Evolutionary conservation across 75 land plant genomes (phyloP), one percentile per base, ranked within the genome.

Genomic region (Cupressus sempervirens): DNA sequence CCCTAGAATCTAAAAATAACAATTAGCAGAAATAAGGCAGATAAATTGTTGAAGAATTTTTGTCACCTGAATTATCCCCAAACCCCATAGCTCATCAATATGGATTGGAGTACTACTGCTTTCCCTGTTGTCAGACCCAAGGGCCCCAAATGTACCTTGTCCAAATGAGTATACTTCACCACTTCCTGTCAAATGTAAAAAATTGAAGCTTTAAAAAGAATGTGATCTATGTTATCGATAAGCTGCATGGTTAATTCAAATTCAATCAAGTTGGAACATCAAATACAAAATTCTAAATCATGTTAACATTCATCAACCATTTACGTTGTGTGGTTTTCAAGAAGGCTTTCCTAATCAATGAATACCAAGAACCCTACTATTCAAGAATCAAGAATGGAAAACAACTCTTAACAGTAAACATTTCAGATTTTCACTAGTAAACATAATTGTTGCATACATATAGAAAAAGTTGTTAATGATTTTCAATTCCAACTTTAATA

Each of bases 121-220:
- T 10, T 90, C 91, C 35, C 52, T 84, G 83, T 85, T 83, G 36
- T 87, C 89, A 86, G 81, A 86, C 23, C 91, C 91, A 26, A 90
- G 90, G 13, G 91, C 91, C 81, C 91, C 91, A 88, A 77, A 88
- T 36, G 16, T 86, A 52, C 91, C 91, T 86, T 90, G 91, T 35
- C 91, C 91, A 75, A 90, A 90, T 43, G 91, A 90, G 82, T 90
- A 90, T 12, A 90, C 87, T 30, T 86, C 90, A 50, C 91, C 91
- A 74, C 89, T 90, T 16, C 91, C 91, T 90, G 89, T 29, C 45
- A 45, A 48, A 86, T 62, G 67, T 23, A 62, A 62, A 20, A 62
- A 4, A 20, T 62, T 23, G 7, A 20, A 62, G 67, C 26, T 23
- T 18, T 20, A 62, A 20, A 46, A 62, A 18, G 43, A 85, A 48